A percentile compares a stretch with the other conserved stretches of the same genome.
phyloP scores from a whole-genome alignment of 2,329 filamentous ascomycete genomes.

The Scopulariopsis brevicaulis region DNA sequence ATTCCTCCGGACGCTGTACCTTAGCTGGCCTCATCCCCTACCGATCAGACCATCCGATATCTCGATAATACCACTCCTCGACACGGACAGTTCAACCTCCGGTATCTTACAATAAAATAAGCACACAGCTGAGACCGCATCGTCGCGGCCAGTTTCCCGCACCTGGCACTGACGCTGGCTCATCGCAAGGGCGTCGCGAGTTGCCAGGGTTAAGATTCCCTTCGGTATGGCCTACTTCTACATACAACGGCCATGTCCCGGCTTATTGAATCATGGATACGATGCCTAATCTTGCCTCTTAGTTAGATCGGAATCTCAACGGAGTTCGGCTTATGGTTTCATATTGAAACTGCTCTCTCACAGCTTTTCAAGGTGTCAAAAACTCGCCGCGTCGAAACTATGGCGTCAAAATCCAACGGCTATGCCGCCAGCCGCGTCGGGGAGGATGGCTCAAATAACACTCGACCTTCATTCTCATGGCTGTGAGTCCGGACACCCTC shows the following conservation, averaged over 20 bases:
- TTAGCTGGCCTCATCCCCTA: background rate
- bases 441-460: background rate
- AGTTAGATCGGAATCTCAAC: no score
- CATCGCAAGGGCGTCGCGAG: no score
- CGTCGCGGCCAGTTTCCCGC: no score
- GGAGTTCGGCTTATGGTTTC: background rate
- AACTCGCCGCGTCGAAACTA: slow-evolving; percentile 13
- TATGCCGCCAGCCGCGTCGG: background rate
- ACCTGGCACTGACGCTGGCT: no score
- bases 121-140: no score
- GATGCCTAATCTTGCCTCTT: no score
- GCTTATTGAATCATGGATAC: no score
- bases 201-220: no score
- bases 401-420: slow-evolving; percentile 16
- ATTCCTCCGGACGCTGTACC: background rate
- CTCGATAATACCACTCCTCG: background rate
- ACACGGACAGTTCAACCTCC: background rate
- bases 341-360: background rate
- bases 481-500: slow-evolving; percentile 6
- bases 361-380: background rate
- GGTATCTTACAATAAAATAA: background rate
- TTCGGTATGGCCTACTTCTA: no score
- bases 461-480: slow-evolving; percentile 8
- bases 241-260: no score
- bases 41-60: background rate